Evolutionary conservation across 2,329 filamentous ascomycete genomes (phyloP), one percentile per base, ranked within the genome.

Genomic region (Fusarium ramigenum): DNA sequence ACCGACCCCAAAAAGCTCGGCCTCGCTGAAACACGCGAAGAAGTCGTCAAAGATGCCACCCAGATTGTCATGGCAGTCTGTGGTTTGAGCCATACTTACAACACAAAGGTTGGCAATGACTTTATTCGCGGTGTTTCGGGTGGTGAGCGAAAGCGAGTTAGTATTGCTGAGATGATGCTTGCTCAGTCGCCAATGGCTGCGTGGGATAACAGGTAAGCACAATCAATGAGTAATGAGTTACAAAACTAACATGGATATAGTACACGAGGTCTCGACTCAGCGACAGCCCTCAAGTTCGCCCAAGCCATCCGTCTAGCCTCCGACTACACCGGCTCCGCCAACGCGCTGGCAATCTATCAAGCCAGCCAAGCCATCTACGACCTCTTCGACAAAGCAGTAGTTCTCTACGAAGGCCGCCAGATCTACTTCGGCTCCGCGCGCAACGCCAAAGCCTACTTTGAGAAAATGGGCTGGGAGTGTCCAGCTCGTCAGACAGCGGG

Each of bases 131-230:
- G 93, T 54, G 88, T 93, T 1, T 91, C 88, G 12, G 92, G 92
- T 32, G 92, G 92, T 42, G 92, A 93, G 79, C 86, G 91, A 63
- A 95, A 96, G 83, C 90, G 94, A 79, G 93, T 97, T 9, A 93
- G 91, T 49, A 94, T 96, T 69, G 93, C 92, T 2, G 93, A 96
- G 81, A 93, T 93, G 73, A 87, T 92, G 67, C 84, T 95, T 16
- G 91, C 91, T 21, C 84, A 86, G 39, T 88, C 89, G 0, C 87
- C 87, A 0, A 80, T 90, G 44, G 79, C 77, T 10, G 83, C 82
- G 1, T 96, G 93, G 93, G 94, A 93, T 68, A 94, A 94, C 83
- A 91, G 88, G 44, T 61, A 1, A 32, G 30, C 4, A 32, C 30
- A 32, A n/a, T n/a, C n/a, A n/a, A n/a, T n/a, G n/a, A n/a, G n/a